A percentile compares a stretch with the other conserved stretches of the same genome.
Evolutionary conservation across 208 protist species (phyloP).

Genomic region (Acanthamoeba castellanii): DNA sequence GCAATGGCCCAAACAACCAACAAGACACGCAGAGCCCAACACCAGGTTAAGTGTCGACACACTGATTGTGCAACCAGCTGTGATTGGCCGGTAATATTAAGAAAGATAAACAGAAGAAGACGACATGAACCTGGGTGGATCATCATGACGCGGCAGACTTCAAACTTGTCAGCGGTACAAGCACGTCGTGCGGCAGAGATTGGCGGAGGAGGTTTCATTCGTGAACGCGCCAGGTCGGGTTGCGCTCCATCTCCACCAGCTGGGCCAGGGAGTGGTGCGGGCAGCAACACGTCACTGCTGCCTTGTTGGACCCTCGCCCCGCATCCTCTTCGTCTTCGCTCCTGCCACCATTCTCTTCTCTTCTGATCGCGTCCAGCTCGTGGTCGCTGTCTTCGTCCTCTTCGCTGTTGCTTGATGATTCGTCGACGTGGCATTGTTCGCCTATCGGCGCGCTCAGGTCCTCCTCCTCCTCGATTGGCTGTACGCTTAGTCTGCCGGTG

Average conservation of each 20-base stretch:
- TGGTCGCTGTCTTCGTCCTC: not conserved
- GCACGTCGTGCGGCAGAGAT: too few relatives aligned
- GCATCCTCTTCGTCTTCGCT: not conserved
- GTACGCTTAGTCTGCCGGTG: not conserved
- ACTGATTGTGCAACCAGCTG: too few relatives aligned
- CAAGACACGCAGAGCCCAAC: too few relatives aligned
- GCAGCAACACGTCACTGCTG: not conserved
- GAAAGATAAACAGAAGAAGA: too few relatives aligned
- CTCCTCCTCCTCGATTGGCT: conserved; percentile 4
- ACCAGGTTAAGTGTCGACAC: too few relatives aligned
- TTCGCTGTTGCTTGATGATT: too few relatives aligned
- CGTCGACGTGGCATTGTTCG: not conserved
- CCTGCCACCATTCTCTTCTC: not conserved
- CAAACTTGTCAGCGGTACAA: too few relatives aligned
- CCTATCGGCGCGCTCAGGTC: not conserved
- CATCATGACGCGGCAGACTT: too few relatives aligned
- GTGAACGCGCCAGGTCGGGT: not conserved
- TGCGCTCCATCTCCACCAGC: not conserved
- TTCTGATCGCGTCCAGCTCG: not conserved
- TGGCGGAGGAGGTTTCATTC: not conserved
- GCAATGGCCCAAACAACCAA: too few relatives aligned
- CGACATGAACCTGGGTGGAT: too few relatives aligned
- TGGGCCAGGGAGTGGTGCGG: not conserved
- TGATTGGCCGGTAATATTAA: too few relatives aligned
- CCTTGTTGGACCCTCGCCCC: not conserved